These are phyloP conservation scores for Pezicula radicicola DNA, from an alignment of 2,329 filamentous ascomycete species.

Conservation along the genomic window DNA sequence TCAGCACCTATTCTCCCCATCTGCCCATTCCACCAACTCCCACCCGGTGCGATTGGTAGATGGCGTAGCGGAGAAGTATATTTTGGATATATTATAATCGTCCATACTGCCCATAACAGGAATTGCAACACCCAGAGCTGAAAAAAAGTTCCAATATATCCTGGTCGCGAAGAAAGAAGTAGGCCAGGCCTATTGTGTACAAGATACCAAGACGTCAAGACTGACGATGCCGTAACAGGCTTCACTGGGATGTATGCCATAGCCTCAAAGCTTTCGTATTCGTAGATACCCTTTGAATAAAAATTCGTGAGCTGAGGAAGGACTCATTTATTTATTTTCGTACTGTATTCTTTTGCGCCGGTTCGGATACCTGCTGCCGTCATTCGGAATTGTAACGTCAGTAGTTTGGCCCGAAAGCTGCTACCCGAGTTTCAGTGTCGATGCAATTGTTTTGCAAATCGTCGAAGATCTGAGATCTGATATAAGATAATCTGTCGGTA, in stretches of 20 bases:
- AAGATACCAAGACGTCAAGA: conserved; percentile 16
- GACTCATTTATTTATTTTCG: no score
- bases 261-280: no score
- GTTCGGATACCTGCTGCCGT: no score
- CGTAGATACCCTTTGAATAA: no score
- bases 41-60: conserved; percentile 23
- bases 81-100: conserved; percentile 30
- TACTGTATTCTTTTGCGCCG: no score
- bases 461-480: background rate
- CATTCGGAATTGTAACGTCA: no score
- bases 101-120: conserved; percentile 34
- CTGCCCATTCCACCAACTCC: conserved; percentile 44
- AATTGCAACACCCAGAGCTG: conserved; percentile 36
- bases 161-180: conserved; percentile 19
- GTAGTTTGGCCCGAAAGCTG: no score
- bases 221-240: conserved; percentile 17
- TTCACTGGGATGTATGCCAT: conserved; percentile 18
- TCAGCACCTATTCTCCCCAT: conserved; percentile 32
- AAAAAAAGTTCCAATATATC: conserved; percentile 34
- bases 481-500: no score
- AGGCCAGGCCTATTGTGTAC: conserved; percentile 18
- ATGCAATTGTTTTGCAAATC: background rate
- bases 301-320: no score
- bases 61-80: background rate
- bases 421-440: background rate